Percentiles rank a stretch among this genome's conserved stretches.
phyloP scores from a whole-genome alignment of 2,329 filamentous ascomycete species.

The Zasmidium angulare region DNA sequence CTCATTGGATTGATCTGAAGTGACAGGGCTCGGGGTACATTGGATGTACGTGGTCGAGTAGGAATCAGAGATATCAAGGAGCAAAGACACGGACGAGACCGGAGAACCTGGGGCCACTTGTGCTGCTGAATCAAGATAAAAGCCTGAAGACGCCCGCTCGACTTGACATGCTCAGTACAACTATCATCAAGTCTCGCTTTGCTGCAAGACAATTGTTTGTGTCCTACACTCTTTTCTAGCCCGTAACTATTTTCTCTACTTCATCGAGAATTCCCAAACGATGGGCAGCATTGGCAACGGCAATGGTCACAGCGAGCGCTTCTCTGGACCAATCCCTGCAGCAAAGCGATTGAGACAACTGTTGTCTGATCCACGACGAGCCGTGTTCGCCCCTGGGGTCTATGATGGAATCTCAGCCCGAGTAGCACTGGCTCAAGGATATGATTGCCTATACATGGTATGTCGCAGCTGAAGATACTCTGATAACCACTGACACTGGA shows the following conservation, averaged over 20 bases:
- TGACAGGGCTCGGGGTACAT: too few relatives aligned
- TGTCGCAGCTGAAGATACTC: not conserved
- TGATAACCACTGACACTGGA: not conserved
- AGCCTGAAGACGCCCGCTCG: not conserved
- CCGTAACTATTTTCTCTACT: not conserved
- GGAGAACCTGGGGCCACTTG: not conserved
- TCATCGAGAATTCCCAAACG: not conserved
- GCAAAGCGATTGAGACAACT: not conserved
- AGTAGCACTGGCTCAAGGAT: slow-evolving; percentile 2
- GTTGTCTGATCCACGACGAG: not conserved
- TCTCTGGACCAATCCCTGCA: not conserved
- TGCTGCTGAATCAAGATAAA: too few relatives aligned
- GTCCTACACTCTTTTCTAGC: not conserved
- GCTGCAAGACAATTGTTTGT: not conserved
- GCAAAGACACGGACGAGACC: not conserved
- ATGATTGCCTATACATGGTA: slow-evolving; percentile 1
- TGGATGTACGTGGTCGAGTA: too few relatives aligned
- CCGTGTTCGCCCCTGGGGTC: not conserved
- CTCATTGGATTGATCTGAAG: too few relatives aligned
- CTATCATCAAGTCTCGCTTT: not conserved
- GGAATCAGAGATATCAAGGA: not conserved
- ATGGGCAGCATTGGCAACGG: not conserved
- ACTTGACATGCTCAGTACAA: not conserved
- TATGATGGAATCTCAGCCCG: not conserved
- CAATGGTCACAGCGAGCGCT: not conserved